Percentiles rank a stretch among this genome's conserved stretches.
Evolutionary conservation across 2,329 filamentous ascomycete species (phyloP).

Genomic region (Trichoderma lentiforme): DNA sequence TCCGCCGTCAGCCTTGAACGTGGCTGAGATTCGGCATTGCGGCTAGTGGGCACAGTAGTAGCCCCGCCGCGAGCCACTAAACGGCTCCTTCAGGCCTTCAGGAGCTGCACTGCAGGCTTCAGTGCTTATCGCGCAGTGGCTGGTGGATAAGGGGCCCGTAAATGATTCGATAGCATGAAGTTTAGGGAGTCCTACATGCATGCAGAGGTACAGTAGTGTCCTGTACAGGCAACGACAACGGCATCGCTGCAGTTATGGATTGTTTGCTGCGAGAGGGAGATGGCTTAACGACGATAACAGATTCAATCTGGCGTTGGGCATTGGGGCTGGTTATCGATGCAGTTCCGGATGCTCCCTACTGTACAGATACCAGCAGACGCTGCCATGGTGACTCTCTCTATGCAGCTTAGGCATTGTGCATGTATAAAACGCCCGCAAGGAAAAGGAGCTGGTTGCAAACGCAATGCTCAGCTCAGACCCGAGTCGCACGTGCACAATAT

Average conservation of each 20-base stretch:
- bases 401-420: neutral
- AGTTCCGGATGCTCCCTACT: neutral
- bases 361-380: neutral
- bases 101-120: neutral
- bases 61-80: constrained; percentile 7
- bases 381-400: neutral
- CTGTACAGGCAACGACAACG: neutral
- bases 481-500: neutral
- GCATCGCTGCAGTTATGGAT: neutral
- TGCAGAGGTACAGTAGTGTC: neutral
- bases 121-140: constrained; percentile 3
- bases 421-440: neutral
- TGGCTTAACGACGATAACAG: neutral
- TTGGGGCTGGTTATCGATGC: neutral
- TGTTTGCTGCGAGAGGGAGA: neutral
- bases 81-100: neutral
- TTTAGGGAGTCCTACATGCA: neutral
- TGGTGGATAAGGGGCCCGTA: neutral
- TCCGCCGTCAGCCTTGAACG: constrained; percentile 32
- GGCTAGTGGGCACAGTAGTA: constrained; percentile 13
- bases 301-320: neutral
- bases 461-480: neutral
- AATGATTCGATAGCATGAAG: neutral
- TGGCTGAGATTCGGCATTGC: constrained; percentile 25
- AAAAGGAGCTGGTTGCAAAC: neutral